phyloP scores from a whole-genome alignment of 1,284 basidiomycete genomes.

The Gymnopus androsaceus region DNA sequence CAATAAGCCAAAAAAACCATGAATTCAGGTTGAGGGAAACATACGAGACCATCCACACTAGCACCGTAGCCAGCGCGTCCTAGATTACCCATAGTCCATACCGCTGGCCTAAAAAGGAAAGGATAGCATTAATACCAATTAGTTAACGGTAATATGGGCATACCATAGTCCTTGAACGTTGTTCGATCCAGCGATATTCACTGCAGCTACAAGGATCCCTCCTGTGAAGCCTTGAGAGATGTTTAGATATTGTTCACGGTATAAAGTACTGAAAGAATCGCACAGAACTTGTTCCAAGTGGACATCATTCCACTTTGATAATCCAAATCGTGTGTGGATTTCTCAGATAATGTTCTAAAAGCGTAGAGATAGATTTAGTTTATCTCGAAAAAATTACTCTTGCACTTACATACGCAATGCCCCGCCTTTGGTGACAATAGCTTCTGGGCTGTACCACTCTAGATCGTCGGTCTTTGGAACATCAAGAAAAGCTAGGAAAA shows the following conservation, averaged over 20 bases:
- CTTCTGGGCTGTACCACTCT: constrained; percentile 75
- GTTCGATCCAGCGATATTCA: constrained; percentile 82
- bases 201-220: constrained; percentile 69
- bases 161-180: constrained; percentile 51
- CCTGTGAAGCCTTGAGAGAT: too few species aligned
- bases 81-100: constrained; percentile 65
- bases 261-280: too few species aligned
- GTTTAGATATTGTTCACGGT: too few species aligned
- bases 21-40: constrained; percentile 18
- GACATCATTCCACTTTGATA: constrained; percentile 66
- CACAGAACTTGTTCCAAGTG: constrained; percentile 93
- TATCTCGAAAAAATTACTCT: too few species aligned
- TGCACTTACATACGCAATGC: too few species aligned
- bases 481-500: too few species aligned
- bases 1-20: constrained; percentile 5
- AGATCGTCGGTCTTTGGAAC: constrained; percentile 47
- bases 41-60: constrained; percentile 49
- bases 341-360: constrained; percentile 75
- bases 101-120: constrained; percentile 53
- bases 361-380: too few species aligned
- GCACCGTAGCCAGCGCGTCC: constrained; percentile 57
- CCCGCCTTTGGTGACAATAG: constrained; percentile 79
- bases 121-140: too few species aligned
- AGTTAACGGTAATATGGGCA: too few species aligned
- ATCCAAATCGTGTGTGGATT: constrained; percentile 50